These are phyloP conservation scores for Leccinum huronense DNA, from an alignment of 1,284 basidiomycete genomes.

Conservation along the genomic window DNA sequence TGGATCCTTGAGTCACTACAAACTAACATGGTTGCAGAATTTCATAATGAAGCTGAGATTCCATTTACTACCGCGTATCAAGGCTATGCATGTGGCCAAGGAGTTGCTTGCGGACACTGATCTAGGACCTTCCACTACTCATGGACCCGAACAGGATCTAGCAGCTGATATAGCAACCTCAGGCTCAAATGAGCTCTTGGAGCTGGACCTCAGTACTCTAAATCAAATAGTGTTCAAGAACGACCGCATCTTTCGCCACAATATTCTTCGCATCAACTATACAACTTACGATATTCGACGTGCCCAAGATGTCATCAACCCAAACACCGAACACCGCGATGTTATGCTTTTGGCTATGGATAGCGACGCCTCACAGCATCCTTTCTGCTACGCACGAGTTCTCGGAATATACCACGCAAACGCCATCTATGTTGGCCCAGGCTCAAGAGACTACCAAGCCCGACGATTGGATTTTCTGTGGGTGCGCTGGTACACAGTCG, in stretches of 20 bases:
- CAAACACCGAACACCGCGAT: background rate
- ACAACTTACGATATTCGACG: constrained; percentile 1
- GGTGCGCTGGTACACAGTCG: background rate
- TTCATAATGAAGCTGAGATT: too few species aligned
- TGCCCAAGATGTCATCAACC: background rate
- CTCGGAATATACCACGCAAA: background rate
- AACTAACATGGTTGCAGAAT: too few species aligned
- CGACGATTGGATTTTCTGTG: background rate
- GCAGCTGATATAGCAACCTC: background rate
- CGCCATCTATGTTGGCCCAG: background rate
- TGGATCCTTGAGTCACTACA: too few species aligned
- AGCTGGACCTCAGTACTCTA: background rate
- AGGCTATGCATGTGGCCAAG: too few species aligned
- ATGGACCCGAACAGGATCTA: too few species aligned
- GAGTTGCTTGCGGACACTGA: too few species aligned
- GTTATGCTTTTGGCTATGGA: background rate
- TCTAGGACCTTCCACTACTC: too few species aligned
- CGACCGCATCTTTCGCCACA: background rate
- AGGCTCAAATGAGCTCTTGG: background rate
- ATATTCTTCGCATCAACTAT: background rate
- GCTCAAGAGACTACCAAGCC: background rate
- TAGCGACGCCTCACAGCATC: background rate
- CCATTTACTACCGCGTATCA: too few species aligned
- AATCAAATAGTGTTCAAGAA: background rate
- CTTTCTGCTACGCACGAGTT: background rate